Percentiles rank a stretch among this genome's conserved stretches.
Conservation (phyloP, 345 rosid genomes). For the Eucalyptus rudis region DNA sequence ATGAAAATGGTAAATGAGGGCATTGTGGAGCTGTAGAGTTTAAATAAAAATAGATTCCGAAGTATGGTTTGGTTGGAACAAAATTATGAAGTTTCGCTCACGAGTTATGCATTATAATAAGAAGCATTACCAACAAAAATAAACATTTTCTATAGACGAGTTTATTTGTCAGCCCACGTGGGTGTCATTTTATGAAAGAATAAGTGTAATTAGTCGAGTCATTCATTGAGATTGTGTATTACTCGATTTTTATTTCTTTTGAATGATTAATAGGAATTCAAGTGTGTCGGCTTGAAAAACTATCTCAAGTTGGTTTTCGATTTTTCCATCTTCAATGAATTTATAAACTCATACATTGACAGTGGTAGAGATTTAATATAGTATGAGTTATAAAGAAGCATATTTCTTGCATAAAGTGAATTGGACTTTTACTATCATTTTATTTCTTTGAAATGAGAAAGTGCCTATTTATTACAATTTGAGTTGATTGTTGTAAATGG, state of each 20-base stretch:
- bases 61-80: not conserved
- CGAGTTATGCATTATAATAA: not conserved
- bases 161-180: not conserved
- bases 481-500: too few relatives aligned
- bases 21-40: not conserved
- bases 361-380: not conserved
- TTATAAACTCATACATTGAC: not conserved
- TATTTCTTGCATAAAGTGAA: not conserved
- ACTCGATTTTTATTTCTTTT: not conserved
- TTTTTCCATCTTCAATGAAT: not conserved
- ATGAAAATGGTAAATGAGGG: not conserved
- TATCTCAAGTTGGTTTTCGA: fast-evolving
- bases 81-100: not conserved
- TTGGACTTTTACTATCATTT: not conserved
- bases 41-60: fast-evolving
- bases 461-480: too few relatives aligned
- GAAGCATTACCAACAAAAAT: too few relatives aligned
- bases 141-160: fast-evolving
- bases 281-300: not conserved
- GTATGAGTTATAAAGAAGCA: not conserved
- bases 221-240: too few relatives aligned
- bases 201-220: not conserved
- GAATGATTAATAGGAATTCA: too few relatives aligned
- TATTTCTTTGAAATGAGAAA: too few relatives aligned
- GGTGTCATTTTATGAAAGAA: not conserved